Evolutionary conservation across 108 stramenopile genomes (phyloP).

Genomic region (Aurantiochytrium sp.): DNA sequence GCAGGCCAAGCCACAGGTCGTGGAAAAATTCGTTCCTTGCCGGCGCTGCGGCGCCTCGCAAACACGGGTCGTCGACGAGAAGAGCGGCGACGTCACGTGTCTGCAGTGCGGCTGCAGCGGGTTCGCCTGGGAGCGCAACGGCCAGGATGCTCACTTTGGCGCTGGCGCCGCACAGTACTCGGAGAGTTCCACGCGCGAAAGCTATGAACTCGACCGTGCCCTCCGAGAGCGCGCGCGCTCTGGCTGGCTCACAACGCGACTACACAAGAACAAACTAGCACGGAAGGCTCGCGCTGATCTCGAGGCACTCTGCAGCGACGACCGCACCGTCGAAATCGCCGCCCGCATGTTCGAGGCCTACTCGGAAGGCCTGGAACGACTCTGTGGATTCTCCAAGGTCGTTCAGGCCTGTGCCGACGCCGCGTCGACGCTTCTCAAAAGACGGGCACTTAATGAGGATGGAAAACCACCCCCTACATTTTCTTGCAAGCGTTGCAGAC

Average conservation of each 20-base stretch:
- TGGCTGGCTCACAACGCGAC: not conserved
- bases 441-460: not conserved
- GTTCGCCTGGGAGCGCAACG: not conserved
- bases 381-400: not conserved
- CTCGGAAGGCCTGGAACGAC: not conserved
- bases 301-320: not conserved
- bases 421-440: not conserved
- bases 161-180: not conserved
- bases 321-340: not conserved
- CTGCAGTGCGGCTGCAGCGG: not conserved
- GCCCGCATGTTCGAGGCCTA: not conserved
- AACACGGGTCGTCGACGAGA: not conserved
- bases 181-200: not conserved
- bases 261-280: not conserved
- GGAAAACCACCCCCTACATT: not conserved
- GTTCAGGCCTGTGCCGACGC: not conserved
- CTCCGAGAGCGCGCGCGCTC: not conserved
- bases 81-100: not conserved
- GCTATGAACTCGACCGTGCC: not conserved
- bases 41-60: not conserved
- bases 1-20: too few relatives aligned
- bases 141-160: not conserved
- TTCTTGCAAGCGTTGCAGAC: not conserved
- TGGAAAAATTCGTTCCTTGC: not conserved
- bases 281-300: not conserved